Evolutionary conservation across 192 early-diverging fungal genomes (phyloP).

Genomic region (Podila epicladia): DNA sequence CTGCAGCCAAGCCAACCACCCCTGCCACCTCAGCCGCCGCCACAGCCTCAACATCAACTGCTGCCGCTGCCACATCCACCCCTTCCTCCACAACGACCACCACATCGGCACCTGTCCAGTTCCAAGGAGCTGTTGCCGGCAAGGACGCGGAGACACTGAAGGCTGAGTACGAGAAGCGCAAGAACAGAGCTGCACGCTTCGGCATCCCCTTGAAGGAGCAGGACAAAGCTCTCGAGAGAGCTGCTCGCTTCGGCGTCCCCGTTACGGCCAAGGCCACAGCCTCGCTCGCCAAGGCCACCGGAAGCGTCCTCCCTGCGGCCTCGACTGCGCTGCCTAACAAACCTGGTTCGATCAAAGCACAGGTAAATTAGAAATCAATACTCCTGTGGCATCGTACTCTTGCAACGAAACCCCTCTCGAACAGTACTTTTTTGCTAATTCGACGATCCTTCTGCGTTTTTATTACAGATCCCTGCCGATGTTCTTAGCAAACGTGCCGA

Average conservation of each 20-base stretch:
- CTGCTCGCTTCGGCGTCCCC: constrained; percentile 64
- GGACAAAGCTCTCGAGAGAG: constrained; percentile 60
- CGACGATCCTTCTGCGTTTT: not conserved
- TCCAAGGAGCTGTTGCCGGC: constrained; percentile 5
- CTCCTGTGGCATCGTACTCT: too few relatives aligned
- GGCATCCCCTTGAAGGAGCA: constrained; percentile 58
- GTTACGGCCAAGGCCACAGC: constrained; percentile 17
- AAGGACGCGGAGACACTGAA: constrained; percentile 24
- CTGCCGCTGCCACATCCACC: constrained; percentile 8
- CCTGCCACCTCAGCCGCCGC: not conserved
- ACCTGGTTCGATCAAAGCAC: constrained; percentile 16
- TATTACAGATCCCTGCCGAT: constrained; percentile 54
- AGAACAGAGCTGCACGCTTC: constrained; percentile 57
- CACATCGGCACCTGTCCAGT: constrained; percentile 8
- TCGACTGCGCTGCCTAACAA: constrained; percentile 14
- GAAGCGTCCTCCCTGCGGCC: constrained; percentile 1
- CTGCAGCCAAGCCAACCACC: constrained; percentile 1
- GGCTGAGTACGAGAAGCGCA: constrained; percentile 57
- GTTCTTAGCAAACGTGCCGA: constrained; percentile 61
- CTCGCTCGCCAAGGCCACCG: constrained; percentile 16
- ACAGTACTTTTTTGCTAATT: not conserved
- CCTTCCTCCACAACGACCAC: constrained; percentile 15
- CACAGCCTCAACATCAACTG: constrained; percentile 6
- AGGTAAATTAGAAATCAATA: constrained; percentile 5
- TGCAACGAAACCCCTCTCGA: too few relatives aligned